Base-by-base conservation (phyloP, 805 yeast species). In the Metschnikowia lachancei region DNA sequence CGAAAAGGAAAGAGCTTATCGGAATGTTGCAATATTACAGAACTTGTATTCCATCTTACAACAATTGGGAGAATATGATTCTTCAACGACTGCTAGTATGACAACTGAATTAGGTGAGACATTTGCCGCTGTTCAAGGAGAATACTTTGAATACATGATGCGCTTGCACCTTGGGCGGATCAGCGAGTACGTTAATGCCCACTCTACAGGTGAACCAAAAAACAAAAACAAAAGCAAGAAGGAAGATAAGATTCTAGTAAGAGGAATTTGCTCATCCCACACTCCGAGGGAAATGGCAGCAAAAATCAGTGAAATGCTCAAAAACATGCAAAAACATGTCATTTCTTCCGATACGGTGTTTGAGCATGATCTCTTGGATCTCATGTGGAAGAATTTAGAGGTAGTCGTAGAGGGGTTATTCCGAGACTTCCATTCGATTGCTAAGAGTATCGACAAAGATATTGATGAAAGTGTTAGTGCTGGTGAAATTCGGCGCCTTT, bases 301-400 rank as follows among this genome's bases (percentile, higher is more conserved):
- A 29, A 77, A 82, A 24, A 79, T 85, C 6, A 74, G 72, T 7
- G 78, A 77, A 14, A 68, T 87, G 29, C 77, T 78, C 39, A 66
- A 70, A 38, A 78, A 80, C 39, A 75, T 91, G 45, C 76, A 77
- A 26, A 67, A 70, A 43, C 86, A 87, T 56, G 79, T 82, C 49
- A 49, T 65, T 52, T 49, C 63, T 37, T 61, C 76, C 50, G 41
- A 60, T 50, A 60, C 69, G 29, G 74, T 70, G 48, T 66, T 74
- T 50, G 85, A 81, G 56, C 74, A 70, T 39, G 80, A 75, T 37
- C 60, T 87, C 34, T 65, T 82, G 33, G 81, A 77, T 32, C 78
- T 76, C 57, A 73, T 88, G 46, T 84, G 96, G 94, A 70, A 75
- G 13, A 81, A 85, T 16, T 66, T 87, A 47, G 88, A 84, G 54